Conservation (phyloP, 345 rosid genomes). For the Salix udensis region DNA sequence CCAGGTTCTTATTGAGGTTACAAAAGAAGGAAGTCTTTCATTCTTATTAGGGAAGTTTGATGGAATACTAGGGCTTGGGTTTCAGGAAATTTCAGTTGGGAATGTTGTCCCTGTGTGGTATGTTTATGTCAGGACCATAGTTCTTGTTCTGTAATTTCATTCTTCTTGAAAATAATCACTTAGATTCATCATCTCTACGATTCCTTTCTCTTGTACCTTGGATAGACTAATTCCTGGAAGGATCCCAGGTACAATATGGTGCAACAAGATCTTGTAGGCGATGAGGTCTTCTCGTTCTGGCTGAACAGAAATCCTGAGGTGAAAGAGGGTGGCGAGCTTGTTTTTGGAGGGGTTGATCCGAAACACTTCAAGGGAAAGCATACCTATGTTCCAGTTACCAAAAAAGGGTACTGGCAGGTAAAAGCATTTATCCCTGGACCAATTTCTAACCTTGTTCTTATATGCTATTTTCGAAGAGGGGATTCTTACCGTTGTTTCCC, state of each 20-base stretch:
- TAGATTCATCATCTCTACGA: background rate
- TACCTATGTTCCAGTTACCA: slow-evolving; percentile 61
- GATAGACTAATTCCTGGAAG: slow-evolving; percentile 1
- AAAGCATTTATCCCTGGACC: background rate
- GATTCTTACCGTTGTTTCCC: background rate
- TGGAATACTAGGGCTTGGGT: slow-evolving; percentile 82
- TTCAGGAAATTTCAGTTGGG: slow-evolving; percentile 66
- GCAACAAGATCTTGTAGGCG: slow-evolving; percentile 47
- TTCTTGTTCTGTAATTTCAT: background rate
- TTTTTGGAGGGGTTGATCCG: slow-evolving; percentile 72
- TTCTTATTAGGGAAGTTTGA: slow-evolving; percentile 63
- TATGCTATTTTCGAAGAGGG: background rate
- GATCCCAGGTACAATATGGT: slow-evolving; percentile 65
- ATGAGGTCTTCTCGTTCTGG: slow-evolving; percentile 75
- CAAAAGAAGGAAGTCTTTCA: slow-evolving; percentile 53
- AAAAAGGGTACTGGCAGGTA: slow-evolving; percentile 88
- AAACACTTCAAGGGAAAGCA: slow-evolving; percentile 67
- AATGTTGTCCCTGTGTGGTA: slow-evolving; percentile 68
- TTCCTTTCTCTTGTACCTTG: background rate
- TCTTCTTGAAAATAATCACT: background rate
- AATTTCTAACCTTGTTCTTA: background rate
- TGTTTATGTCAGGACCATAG: background rate
- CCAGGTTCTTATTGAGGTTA: slow-evolving; percentile 74
- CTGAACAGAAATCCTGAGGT: slow-evolving; percentile 51
- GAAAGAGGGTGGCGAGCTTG: slow-evolving; percentile 66